Percentiles rank a stretch among this genome's conserved stretches.
Conservation (phyloP, 805 yeast species). For the Wickerhamiella slavikovae region DNA sequence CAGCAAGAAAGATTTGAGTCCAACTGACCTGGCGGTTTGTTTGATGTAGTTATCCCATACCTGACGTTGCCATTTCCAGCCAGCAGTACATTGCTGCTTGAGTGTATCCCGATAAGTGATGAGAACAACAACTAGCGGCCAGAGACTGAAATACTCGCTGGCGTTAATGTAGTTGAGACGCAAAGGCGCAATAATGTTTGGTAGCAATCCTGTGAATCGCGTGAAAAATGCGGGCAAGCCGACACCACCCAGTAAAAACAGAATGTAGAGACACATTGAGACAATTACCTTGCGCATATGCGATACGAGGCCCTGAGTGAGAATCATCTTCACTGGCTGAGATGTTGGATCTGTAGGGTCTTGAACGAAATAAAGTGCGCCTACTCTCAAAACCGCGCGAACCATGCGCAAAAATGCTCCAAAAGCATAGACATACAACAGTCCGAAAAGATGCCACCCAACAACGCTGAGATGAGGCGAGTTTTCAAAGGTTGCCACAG, state of each 20-base stretch:
- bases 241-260: constrained; percentile 53
- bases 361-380: constrained; percentile 76
- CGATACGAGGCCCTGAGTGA: constrained; percentile 49
- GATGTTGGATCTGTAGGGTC: constrained; percentile 90
- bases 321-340: constrained; percentile 67
- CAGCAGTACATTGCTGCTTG: too few relatives aligned
- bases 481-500: constrained; percentile 4
- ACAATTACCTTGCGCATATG: constrained; percentile 61
- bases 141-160: constrained; percentile 8
- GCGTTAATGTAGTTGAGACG: not conserved
- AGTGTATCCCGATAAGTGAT: too few relatives aligned
- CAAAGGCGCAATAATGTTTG: constrained; percentile 1
- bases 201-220: constrained; percentile 14
- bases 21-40: constrained; percentile 3
- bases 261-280: constrained; percentile 23
- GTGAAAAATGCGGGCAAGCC: constrained; percentile 39
- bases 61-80: constrained; percentile 23
- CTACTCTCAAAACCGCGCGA: constrained; percentile 60
- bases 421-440: constrained; percentile 68
- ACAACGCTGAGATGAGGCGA: constrained; percentile 5
- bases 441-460: constrained; percentile 51
- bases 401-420: constrained; percentile 76
- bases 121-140: constrained; percentile 5
- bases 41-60: constrained; percentile 12
- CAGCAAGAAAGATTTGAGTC: constrained; percentile 20